Evolutionary conservation across 768 basidiomycete genomes (phyloP).

Genomic region (Calocybe indica): DNA sequence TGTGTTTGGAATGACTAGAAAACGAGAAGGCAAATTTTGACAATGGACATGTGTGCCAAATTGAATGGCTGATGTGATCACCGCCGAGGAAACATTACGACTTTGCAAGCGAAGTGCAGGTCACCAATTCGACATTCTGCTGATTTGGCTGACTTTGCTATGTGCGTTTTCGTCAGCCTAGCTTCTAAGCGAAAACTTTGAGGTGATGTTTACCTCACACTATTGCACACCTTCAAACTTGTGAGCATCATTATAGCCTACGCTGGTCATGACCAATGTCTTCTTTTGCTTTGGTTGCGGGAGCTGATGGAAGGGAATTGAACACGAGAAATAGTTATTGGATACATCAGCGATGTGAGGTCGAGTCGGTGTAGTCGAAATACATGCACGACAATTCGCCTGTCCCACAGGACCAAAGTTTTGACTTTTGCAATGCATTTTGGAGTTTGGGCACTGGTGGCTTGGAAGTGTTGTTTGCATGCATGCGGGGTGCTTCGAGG

Average conservation of each 20-base stretch:
- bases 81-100: conserved; percentile 13
- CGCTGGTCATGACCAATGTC: conserved; percentile 65
- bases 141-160: conserved; percentile 73
- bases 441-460: conserved; percentile 88
- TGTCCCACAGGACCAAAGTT: conserved; percentile 37
- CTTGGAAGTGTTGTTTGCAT: conserved; percentile 84
- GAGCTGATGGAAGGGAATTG: conserved; percentile 33
- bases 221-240: conserved; percentile 67
- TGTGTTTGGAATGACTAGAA: too few species aligned
- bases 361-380: conserved; percentile 33
- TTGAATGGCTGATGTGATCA: too few species aligned
- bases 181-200: not conserved
- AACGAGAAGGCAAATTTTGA: too few species aligned
- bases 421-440: conserved; percentile 96
- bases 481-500: conserved; percentile 79
- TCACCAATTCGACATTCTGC: conserved; percentile 69
- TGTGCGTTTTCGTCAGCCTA: conserved; percentile 15
- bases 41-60: too few species aligned
- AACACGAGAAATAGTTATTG: conserved; percentile 23
- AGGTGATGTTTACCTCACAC: conserved; percentile 56
- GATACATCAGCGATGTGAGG: conserved; percentile 33
- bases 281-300: conserved; percentile 46
- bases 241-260: conserved; percentile 49
- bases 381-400: conserved; percentile 58
- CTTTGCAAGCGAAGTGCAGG: conserved; percentile 69